Percentiles rank a stretch among this genome's conserved stretches.
Evolutionary conservation across 192 early-diverging fungal genomes (phyloP).

Genomic region (Oehlia diaphana): DNA sequence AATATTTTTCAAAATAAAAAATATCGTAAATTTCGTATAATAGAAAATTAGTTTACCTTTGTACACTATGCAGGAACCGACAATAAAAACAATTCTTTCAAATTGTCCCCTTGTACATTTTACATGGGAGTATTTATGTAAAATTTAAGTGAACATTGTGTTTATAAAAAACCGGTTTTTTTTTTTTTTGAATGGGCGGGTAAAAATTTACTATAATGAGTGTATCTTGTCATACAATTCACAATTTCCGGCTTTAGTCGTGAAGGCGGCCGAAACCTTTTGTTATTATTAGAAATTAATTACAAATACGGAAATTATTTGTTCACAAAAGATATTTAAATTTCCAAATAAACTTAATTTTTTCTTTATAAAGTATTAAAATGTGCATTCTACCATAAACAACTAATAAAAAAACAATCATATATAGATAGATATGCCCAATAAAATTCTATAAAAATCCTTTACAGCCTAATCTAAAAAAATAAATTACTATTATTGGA

Average conservation of each 20-base stretch:
- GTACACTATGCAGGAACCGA: not conserved
- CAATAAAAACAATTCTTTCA: not conserved
- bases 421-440: no score
- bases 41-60: not conserved
- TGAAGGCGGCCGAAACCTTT: not conserved
- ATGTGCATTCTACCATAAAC: no score
- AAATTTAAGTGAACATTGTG: not conserved
- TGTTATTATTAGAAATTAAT: not conserved
- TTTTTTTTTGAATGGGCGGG: no score
- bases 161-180: no score
- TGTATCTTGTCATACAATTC: not conserved
- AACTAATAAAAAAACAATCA: no score
- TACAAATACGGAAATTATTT: not conserved
- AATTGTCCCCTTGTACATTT: not conserved
- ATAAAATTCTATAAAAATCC: no score
- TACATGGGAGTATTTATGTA: not conserved
- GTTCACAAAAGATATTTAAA: no score
- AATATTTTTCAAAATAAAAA: not conserved
- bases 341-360: no score
- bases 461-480: no score
- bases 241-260: not conserved
- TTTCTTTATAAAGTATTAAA: no score
- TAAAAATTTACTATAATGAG: not conserved
- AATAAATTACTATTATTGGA: no score
- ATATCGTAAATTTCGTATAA: not conserved